Conservation (phyloP, 2,329 filamentous ascomycete species). For the Aspergillus terreus region DNA sequence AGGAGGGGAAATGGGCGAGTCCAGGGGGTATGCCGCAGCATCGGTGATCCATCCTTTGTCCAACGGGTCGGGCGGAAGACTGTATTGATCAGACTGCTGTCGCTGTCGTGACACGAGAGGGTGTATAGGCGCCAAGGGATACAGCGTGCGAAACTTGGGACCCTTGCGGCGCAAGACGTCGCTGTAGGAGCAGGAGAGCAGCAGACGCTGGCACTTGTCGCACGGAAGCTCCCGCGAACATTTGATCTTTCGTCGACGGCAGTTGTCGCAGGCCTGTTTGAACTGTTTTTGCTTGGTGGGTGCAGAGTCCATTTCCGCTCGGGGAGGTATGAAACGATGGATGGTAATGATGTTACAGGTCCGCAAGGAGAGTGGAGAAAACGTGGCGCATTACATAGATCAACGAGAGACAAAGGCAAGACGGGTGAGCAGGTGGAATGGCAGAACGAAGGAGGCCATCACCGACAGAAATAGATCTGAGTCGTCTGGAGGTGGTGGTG, state of each 20-base stretch:
- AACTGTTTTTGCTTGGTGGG: conserved; percentile 18
- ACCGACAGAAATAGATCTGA: neutral
- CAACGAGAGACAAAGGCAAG: neutral
- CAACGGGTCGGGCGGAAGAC: conserved; percentile 11
- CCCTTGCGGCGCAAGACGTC: conserved; percentile 37
- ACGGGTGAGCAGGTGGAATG: neutral
- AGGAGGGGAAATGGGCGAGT: conserved; percentile 24
- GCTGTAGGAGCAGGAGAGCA: conserved; percentile 39
- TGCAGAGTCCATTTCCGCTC: conserved; percentile 20
- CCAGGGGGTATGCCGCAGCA: conserved; percentile 16
- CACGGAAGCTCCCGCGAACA: conserved; percentile 39
- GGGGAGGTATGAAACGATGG: neutral
- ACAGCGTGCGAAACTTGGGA: conserved; percentile 37
- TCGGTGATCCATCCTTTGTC: conserved; percentile 21
- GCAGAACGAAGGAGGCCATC: neutral
- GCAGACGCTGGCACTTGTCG: conserved; percentile 37
- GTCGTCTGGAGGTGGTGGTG: neutral
- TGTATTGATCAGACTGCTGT: conserved; percentile 11
- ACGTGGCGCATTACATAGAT: neutral
- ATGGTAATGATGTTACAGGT: no score
- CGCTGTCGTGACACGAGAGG: conserved; percentile 23
- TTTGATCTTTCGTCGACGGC: conserved; percentile 42
- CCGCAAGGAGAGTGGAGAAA: no score
- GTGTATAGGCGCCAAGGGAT: conserved; percentile 35
- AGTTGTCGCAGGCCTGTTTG: conserved; percentile 41